A percentile compares a stretch with the other conserved stretches of the same genome.
Evolutionary conservation across 2,329 filamentous ascomycete genomes (phyloP).

Genomic region (Penicillium janthinellum): DNA sequence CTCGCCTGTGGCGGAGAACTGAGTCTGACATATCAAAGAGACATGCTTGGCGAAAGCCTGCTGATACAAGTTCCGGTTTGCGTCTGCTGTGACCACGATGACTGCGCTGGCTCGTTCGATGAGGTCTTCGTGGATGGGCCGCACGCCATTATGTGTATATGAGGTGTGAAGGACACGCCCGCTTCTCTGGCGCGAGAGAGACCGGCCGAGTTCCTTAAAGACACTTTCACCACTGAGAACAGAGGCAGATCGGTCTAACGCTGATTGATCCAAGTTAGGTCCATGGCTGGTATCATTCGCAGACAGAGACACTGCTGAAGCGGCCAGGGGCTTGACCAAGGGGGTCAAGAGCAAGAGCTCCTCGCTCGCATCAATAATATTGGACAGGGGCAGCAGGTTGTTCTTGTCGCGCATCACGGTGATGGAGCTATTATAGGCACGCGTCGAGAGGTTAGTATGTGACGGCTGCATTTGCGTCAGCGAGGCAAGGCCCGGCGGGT

Average conservation of each 20-base stretch:
- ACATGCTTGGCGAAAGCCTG: conserved; percentile 95
- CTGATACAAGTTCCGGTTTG: conserved; percentile 91
- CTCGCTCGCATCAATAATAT: conserved; percentile 78
- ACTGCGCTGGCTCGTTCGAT: conserved; percentile 87
- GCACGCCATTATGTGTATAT: conserved; percentile 89
- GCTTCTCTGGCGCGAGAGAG: conserved; percentile 80
- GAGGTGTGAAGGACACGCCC: conserved; percentile 90
- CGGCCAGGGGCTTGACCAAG: conserved; percentile 86
- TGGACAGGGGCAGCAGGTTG: conserved; percentile 77
- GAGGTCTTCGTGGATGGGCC: conserved; percentile 89
- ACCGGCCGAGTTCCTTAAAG: conserved; percentile 84
- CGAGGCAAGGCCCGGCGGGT: conserved; percentile 75
- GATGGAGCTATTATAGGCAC: conserved; percentile 89
- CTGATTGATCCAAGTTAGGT: conserved; percentile 56
- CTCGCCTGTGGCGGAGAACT: conserved; percentile 42
- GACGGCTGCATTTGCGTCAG: conserved; percentile 79
- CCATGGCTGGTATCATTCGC: conserved; percentile 53
- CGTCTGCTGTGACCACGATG: conserved; percentile 89
- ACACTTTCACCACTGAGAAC: conserved; percentile 92
- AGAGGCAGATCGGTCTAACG: conserved; percentile 60
- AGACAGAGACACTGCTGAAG: conserved; percentile 77
- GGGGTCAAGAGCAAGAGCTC: conserved; percentile 88
- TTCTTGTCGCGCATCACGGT: conserved; percentile 90
- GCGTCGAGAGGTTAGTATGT: conserved; percentile 78
- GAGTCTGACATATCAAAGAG: conserved; percentile 77